Conservation (phyloP, 2,329 filamentous ascomycete species). For the Colletotrichum sp. region DNA sequence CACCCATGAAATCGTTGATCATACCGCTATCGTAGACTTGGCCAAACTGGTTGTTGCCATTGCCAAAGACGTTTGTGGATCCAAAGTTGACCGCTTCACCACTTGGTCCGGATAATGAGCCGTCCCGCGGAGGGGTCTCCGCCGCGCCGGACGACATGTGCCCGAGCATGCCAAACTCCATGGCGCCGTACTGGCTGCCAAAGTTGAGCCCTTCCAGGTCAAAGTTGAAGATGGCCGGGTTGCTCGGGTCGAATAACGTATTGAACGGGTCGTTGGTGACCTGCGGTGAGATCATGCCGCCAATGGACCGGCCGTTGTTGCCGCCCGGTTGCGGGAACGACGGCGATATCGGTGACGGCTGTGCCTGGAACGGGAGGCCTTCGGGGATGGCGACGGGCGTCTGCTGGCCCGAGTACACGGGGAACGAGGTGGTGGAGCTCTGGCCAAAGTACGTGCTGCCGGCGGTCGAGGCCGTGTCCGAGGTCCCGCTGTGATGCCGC, state of each 20-base stretch:
- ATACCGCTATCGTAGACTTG: constrained; percentile 57
- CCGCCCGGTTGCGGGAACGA: constrained; percentile 64
- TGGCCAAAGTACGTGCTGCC: constrained; percentile 54
- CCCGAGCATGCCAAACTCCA: constrained; percentile 95
- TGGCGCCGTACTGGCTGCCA: constrained; percentile 91
- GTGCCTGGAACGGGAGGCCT: constrained; percentile 61
- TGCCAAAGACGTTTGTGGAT: constrained; percentile 54
- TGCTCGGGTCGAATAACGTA: constrained; percentile 85
- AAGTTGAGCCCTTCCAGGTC: constrained; percentile 94
- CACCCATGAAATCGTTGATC: constrained; percentile 57
- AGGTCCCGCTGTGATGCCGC: constrained; percentile 38
- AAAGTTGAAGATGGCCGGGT: constrained; percentile 93
- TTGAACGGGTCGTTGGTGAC: constrained; percentile 58
- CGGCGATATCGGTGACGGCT: constrained; percentile 77
- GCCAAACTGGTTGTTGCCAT: constrained; percentile 54
- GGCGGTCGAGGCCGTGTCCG: constrained; percentile 47
- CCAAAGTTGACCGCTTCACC: constrained; percentile 41
- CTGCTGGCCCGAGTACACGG: constrained; percentile 55
- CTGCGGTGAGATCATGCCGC: constrained; percentile 53
- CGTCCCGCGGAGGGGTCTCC: constrained; percentile 77
- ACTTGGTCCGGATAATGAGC: constrained; percentile 45
- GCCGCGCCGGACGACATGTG: constrained; percentile 93
- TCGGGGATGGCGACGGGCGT: constrained; percentile 54
- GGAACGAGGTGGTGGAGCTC: constrained; percentile 51
- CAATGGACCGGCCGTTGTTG: constrained; percentile 33